These are phyloP conservation scores for Solanum aculeatissimum DNA, from an alignment of 305 asterid genomes.

Conservation along the genomic window DNA sequence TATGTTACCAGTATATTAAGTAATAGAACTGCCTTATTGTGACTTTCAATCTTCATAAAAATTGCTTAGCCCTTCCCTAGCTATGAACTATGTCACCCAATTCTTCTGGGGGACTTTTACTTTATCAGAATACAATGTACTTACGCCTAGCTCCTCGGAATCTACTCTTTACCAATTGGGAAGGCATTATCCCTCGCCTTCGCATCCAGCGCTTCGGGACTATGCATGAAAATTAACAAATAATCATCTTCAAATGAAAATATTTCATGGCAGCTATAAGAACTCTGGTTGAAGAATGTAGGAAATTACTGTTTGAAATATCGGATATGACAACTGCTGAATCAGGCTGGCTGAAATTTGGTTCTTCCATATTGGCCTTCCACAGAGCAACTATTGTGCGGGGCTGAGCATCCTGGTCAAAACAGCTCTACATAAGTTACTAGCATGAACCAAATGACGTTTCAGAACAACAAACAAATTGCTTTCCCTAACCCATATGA, in stretches of 20 bases:
- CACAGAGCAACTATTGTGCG: constrained; percentile 67
- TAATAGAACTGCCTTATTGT: neutral
- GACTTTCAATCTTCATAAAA: neutral
- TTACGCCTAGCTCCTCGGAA: constrained; percentile 38
- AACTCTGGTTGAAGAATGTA: neutral
- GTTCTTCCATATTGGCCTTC: constrained; percentile 93
- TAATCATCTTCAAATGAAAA: constrained; percentile 18
- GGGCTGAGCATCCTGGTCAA: constrained; percentile 76
- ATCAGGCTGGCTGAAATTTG: constrained; percentile 61
- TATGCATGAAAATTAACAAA: constrained; percentile 37
- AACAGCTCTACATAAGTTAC: neutral
- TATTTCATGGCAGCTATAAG: neutral
- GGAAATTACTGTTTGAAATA: constrained; percentile 51
- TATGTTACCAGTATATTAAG: neutral
- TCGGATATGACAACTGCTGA: constrained; percentile 60
- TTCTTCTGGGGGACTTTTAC: neutral
- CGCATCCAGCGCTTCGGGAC: constrained; percentile 72
- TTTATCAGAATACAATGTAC: constrained; percentile 38
- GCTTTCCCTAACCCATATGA: neutral
- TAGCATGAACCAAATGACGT: neutral
- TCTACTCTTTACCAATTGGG: constrained; percentile 33
- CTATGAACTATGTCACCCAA: neutral
- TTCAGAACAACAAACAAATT: neutral
- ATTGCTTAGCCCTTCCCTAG: neutral
- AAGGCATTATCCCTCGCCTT: constrained; percentile 48